Base-by-base conservation (phyloP, 2,329 filamentous ascomycete genomes). In the Alternaria sp. region DNA sequence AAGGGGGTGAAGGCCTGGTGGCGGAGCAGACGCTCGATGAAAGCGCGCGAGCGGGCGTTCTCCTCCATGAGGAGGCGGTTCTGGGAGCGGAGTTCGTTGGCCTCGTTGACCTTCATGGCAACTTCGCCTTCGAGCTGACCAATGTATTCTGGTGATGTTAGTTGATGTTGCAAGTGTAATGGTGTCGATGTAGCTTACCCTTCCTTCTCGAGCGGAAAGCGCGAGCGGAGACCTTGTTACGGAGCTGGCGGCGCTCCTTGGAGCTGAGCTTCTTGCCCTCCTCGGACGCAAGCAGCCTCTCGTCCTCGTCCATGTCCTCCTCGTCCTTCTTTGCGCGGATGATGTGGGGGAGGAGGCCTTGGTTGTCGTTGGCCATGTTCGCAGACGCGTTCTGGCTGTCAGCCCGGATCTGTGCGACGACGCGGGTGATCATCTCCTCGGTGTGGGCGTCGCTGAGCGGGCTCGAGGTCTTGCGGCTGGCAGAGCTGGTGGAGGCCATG, bases 221-320 rank as follows among this genome's bases (percentile, higher is more conserved):
- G 71, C 96, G 93, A 66, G 96, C 96, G 45, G 96, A 99, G 5
- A 99, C 96, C 83, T 99, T 99, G 87, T 99, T 99, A 68, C 96
- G 89, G n/a, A 99, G 87, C 81, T 98, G 96, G 70, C 96, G 90
- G 64, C 96, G 90, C 82, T 98, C 94, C 84, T 98, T 98, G 85
- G 93, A 97, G 82, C 90, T 96, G n/a, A 99, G 87, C 85, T 97
- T 97, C 90, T 99, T 99, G 74, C 95, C 96, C 82, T 97, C 95
- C 75, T 99, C 96, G 65, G 93, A 97, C n/a, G 93, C 93, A 51
- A 97, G 85, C 10, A 97, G 85, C 70, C 93, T 88, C 85, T 98
- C 96, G 73, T 98, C 96, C 80, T 97, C 95, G 73, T 99, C 96
- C 95, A 99, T 98, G 57, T 98, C 95, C 66, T 97, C 94, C 74